Percentiles rank a stretch among this genome's conserved stretches.
Conservation (phyloP, 805 yeast genomes). For the Sugiyamaella marilandica region DNA sequence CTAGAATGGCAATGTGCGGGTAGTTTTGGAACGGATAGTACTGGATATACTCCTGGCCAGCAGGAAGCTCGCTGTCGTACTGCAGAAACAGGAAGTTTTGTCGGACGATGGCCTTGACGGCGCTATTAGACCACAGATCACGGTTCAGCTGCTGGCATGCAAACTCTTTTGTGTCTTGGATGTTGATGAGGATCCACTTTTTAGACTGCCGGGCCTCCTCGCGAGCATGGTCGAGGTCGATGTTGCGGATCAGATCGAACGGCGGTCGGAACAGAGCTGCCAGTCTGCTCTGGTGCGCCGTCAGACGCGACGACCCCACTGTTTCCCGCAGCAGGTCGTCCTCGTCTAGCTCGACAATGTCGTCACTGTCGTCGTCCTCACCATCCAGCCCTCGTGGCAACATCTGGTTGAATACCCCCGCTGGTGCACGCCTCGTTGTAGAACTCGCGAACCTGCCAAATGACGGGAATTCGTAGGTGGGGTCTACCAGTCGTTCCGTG, state of each 20-base stretch:
- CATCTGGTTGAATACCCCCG: slow-evolving; percentile 52
- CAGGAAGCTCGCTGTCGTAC: slow-evolving; percentile 70
- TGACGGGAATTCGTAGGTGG: slow-evolving; percentile 24
- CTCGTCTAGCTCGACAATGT: slow-evolving; percentile 26
- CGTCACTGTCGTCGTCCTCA: slow-evolving; percentile 39
- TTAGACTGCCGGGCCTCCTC: slow-evolving; percentile 53
- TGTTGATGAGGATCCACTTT: slow-evolving; percentile 83
- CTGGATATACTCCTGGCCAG: slow-evolving; percentile 65
- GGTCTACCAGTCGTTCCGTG: slow-evolving; percentile 71
- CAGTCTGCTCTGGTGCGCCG: slow-evolving; percentile 57
- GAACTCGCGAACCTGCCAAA: neutral
- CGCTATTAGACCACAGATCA: slow-evolving; percentile 80
- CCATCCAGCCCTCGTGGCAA: slow-evolving; percentile 32
- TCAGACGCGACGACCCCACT: slow-evolving; percentile 35
- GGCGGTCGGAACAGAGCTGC: slow-evolving; percentile 91
- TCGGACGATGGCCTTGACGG: slow-evolving; percentile 58
- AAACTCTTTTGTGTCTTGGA: slow-evolving; percentile 82
- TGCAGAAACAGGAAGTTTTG: slow-evolving; percentile 79
- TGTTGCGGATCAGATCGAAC: slow-evolving; percentile 71
- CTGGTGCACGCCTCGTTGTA: slow-evolving; percentile 13
- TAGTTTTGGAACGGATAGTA: slow-evolving; percentile 66
- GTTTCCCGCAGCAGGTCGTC: slow-evolving; percentile 22
- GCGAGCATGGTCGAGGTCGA: slow-evolving; percentile 72
- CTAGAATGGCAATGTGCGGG: slow-evolving; percentile 90
- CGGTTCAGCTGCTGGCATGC: slow-evolving; percentile 86